Evolutionary conservation across 169 alveolate genomes (phyloP).

Genomic region (Plasmodium coatneyi): DNA sequence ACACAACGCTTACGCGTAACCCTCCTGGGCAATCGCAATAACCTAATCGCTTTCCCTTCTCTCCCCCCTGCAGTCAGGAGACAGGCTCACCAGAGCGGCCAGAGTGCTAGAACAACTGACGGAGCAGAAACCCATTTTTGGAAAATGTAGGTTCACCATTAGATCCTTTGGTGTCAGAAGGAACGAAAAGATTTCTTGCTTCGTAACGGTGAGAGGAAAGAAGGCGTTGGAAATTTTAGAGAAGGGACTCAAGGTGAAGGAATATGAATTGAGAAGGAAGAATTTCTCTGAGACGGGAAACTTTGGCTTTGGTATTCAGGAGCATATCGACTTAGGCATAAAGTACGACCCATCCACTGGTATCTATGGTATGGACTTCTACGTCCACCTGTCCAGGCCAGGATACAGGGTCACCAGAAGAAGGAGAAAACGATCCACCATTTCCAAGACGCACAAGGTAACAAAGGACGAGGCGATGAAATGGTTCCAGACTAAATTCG

Average conservation of each 20-base stretch:
- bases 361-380: conserved; percentile 99
- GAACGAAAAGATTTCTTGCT: conserved; percentile 98
- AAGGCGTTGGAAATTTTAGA: conserved; percentile 99
- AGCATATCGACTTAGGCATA: conserved; percentile 99
- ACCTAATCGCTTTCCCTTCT: background rate
- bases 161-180: conserved; percentile 99
- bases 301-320: conserved; percentile 99
- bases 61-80: conserved; percentile 93
- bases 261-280: conserved; percentile 96
- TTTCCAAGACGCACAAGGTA: conserved; percentile 96
- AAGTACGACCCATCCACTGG: conserved; percentile 99
- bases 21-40: background rate
- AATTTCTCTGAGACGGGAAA: conserved; percentile 98
- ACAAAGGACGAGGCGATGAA: conserved; percentile 97
- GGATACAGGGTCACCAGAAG: conserved; percentile 98
- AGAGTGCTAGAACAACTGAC: conserved; percentile 98
- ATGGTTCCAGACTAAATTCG: conserved; percentile 98
- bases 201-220: conserved; percentile 99
- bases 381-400: conserved; percentile 98
- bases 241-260: conserved; percentile 99
- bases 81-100: conserved; percentile 99
- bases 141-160: conserved; percentile 97
- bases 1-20: no score
- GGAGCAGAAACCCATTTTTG: conserved; percentile 98
- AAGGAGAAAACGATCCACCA: conserved; percentile 91